These are phyloP conservation scores for Dactylis glomerata DNA, from an alignment of 176 grass and related monocot genomes.

Conservation along the genomic window DNA sequence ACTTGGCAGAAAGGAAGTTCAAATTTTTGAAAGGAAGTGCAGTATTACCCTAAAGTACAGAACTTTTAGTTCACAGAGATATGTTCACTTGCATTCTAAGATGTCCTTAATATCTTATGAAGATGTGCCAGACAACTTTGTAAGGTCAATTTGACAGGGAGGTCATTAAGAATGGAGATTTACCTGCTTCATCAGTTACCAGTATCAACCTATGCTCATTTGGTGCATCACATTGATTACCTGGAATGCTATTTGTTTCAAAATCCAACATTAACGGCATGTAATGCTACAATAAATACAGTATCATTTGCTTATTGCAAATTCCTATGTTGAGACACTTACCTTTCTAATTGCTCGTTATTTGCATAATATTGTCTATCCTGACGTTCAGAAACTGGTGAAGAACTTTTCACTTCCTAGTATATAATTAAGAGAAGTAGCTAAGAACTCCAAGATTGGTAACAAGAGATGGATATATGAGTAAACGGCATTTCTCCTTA, in stretches of 20 bases:
- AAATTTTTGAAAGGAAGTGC: neutral
- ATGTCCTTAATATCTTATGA: neutral
- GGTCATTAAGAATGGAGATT: neutral
- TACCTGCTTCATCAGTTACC: constrained; percentile 28
- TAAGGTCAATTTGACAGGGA: neutral
- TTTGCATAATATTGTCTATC: constrained; percentile 8
- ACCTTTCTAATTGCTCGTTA: constrained; percentile 24
- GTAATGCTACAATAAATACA: neutral
- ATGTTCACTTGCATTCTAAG: neutral
- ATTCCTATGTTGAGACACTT: neutral
- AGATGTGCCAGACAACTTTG: neutral
- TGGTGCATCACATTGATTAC: constrained; percentile 20
- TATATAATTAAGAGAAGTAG: constrained; percentile 2
- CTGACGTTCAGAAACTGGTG: constrained; percentile 14
- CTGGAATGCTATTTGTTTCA: constrained; percentile 28
- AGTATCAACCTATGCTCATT: constrained; percentile 7
- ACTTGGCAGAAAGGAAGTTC: neutral
- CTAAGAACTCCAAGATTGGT: neutral
- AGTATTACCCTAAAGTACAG: neutral
- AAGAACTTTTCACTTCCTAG: constrained; percentile 22
- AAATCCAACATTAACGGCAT: neutral
- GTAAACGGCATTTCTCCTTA: neutral
- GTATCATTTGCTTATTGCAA: neutral
- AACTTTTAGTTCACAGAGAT: neutral
- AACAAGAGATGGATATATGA: constrained; percentile 3